Conservation (phyloP, 495 filamentous ascomycete species). For the Monascus purpureus region DNA sequence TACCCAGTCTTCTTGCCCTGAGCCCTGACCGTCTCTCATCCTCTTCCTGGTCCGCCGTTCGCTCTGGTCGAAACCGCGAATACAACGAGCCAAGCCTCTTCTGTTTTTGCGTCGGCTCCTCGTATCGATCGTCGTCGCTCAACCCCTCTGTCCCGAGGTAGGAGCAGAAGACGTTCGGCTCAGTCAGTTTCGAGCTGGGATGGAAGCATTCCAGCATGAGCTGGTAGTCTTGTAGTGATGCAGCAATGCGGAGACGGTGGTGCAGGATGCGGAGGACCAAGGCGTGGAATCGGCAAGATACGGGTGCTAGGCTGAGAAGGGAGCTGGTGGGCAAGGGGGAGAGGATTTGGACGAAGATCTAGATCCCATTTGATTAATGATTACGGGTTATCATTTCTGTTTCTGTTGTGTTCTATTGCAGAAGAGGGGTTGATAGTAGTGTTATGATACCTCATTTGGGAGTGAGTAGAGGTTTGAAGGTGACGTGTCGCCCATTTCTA, state of each 20-base stretch:
- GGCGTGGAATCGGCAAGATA: slow-evolving; percentile 54
- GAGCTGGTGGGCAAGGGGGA: slow-evolving; percentile 40
- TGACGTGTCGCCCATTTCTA: not conserved
- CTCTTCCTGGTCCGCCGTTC: no score
- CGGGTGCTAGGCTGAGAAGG: slow-evolving; percentile 45
- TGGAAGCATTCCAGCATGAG: slow-evolving; percentile 69
- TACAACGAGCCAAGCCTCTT: slow-evolving; percentile 31
- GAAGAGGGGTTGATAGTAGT: not conserved
- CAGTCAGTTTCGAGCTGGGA: slow-evolving; percentile 51
- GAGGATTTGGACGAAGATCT: slow-evolving; percentile 60
- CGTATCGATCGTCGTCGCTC: slow-evolving; percentile 21
- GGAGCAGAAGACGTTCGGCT: slow-evolving; percentile 54
- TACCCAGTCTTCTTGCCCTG: no score
- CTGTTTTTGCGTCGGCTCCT: slow-evolving; percentile 15
- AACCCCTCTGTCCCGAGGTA: slow-evolving; percentile 46
- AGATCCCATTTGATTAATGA: no score
- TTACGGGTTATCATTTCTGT: not conserved
- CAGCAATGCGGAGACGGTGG: slow-evolving; percentile 43
- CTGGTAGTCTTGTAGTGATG: slow-evolving; percentile 42
- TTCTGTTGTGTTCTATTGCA: not conserved
- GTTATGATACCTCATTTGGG: slow-evolving; percentile 43
- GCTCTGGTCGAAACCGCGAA: slow-evolving; percentile 48
- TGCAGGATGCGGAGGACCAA: slow-evolving; percentile 55
- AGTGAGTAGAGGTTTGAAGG: slow-evolving; percentile 22
- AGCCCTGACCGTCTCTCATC: no score